phyloP scores from a whole-genome alignment of 2,329 filamentous ascomycete genomes.

The Coniella lustricola region DNA sequence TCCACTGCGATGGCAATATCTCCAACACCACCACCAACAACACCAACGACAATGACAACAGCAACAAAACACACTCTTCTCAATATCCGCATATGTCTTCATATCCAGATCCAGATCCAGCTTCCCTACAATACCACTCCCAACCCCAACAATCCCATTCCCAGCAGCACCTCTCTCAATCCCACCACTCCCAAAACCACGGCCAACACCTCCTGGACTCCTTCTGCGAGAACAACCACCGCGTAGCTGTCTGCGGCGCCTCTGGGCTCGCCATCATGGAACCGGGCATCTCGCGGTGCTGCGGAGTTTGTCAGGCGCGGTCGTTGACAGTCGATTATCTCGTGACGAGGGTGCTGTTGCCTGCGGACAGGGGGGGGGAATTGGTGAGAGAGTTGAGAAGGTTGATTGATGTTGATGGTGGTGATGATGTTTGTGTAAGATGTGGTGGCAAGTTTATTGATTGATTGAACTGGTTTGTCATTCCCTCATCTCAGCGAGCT shows the following conservation, averaged over 20 bases:
- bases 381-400: conserved; percentile 16
- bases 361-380: conserved; percentile 14
- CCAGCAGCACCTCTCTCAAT: too few species aligned
- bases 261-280: conserved; percentile 48
- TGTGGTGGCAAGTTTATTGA: conserved; percentile 32
- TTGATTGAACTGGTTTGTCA: conserved; percentile 9
- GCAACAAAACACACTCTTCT: too few species aligned
- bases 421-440: conserved; percentile 23
- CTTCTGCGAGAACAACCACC: conserved; percentile 29
- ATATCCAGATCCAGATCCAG: too few species aligned
- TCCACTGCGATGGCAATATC: background rate
- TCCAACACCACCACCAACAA: background rate
- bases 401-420: conserved; percentile 20
- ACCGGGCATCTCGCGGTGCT: conserved; percentile 46
- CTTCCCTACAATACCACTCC: too few species aligned
- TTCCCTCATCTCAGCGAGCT: background rate
- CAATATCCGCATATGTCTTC: too few species aligned
- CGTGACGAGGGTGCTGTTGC: conserved; percentile 20
- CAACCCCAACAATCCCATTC: background rate
- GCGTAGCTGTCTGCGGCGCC: conserved; percentile 38
- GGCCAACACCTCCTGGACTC: conserved; percentile 15
- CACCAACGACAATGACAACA: background rate
- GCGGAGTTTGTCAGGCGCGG: conserved; percentile 46
- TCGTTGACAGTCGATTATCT: conserved; percentile 41
- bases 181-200: too few species aligned